Evolutionary conservation across 768 basidiomycete species (phyloP), one percentile per base, ranked within the genome.

Genomic region (Cystobasidiopsis lactophilus): DNA sequence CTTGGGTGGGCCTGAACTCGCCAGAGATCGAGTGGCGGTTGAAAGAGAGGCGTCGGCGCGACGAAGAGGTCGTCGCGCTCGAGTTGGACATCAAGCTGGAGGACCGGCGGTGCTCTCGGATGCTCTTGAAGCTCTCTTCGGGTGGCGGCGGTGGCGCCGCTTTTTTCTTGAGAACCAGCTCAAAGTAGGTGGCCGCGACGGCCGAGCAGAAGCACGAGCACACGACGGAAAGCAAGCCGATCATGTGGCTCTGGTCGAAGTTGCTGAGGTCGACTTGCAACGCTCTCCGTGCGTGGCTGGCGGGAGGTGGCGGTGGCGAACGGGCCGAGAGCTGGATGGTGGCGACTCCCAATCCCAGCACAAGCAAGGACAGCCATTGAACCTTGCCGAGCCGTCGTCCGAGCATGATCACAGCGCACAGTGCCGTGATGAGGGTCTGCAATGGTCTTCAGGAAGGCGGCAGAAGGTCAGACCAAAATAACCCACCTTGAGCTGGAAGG

Each of bases 151-250:
- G 11, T 4, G 50, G 3, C 16, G 60, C 30, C 4, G 9, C 3
- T 14, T 50, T 51, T 23, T 43, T 51, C 35, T 91, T 96, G 57
- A 89, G 71, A 33, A 86, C 83, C 78, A 89, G 85, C 69, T 96
- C 89, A 59, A 96, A 95, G 69, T 91, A 93, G 26, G 88, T 85
- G 2, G 89, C 88, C 0, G 89, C 88, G 46, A 95, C 77, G 23
- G 89, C 89, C 0, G 86, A 89, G 0, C 86, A 91, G 63, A 91
- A 77, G 69, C 89, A 95, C 0, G 91, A 88, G 10, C 80, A 76
- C 5, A 77, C 72, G 52, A 96, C 88, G 1, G 89, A 88, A 45
- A 80, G 63, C 68, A 95, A 85, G 0, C 89, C 89, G 58, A 77
- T 82, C 54, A 81, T 63, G 3, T 79, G 77, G 54, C 78, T 35